These are phyloP conservation scores for Warburgia ugandensis DNA, from an alignment of 164 flowering plant genomes.

Conservation along the genomic window DNA sequence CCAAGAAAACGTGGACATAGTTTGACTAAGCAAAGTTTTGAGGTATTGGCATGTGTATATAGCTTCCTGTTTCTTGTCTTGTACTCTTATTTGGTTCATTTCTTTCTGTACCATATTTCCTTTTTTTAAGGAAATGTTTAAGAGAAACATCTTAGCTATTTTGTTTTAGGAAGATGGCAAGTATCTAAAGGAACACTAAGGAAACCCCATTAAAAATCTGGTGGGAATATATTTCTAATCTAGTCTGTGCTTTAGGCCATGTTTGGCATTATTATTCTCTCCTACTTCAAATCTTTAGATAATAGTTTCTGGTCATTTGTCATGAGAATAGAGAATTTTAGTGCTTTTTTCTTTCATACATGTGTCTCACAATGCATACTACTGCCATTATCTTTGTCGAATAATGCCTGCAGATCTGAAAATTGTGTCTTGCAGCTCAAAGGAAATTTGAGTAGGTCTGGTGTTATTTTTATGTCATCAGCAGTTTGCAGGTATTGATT, in stretches of 20 bases:
- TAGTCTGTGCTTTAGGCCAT: no score
- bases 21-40: conserved; percentile 31
- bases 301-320: no score
- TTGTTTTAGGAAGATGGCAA: no score
- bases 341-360: neutral
- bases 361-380: neutral
- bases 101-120: neutral
- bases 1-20: conserved; percentile 15
- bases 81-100: neutral
- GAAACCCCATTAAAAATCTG: no score
- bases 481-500: conserved; percentile 65
- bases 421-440: conserved; percentile 45
- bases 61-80: neutral
- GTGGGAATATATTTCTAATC: no score
- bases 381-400: neutral
- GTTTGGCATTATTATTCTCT: no score
- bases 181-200: no score
- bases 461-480: conserved; percentile 53
- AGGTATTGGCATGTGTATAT: conserved; percentile 37
- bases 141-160: no score
- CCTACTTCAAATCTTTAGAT: no score
- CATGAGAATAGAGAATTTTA: neutral
- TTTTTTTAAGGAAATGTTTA: no score
- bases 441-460: conserved; percentile 40
- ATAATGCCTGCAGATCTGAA: neutral